phyloP scores from a whole-genome alignment of 495 filamentous ascomycete species.

The Talaromyces trachyspermus region DNA sequence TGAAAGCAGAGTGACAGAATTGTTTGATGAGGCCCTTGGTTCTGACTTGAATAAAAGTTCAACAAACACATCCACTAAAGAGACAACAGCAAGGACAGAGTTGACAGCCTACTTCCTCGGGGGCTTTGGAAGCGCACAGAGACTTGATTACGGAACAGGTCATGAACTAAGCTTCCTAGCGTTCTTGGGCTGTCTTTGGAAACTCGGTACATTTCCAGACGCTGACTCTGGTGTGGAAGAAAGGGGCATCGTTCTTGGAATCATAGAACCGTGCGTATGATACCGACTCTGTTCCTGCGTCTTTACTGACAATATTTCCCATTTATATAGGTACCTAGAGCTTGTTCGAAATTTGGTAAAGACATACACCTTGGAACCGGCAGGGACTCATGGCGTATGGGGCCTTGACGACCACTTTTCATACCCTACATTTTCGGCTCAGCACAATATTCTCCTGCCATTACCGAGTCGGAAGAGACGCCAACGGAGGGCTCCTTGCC shows the following conservation, averaged over 20 bases:
- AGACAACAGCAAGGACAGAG: conserved; percentile 50
- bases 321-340: conserved; percentile 62
- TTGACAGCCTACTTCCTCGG: conserved; percentile 74
- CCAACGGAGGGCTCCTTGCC: conserved; percentile 70
- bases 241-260: conserved; percentile 67
- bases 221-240: conserved; percentile 50
- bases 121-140: conserved; percentile 78
- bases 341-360: conserved; percentile 77
- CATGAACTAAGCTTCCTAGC: conserved; percentile 93
- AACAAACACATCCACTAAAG: conserved; percentile 12
- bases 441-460: conserved; percentile 72
- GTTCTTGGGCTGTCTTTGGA: conserved; percentile 86
- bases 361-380: conserved; percentile 91
- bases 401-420: conserved; percentile 98
- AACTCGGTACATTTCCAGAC: conserved; percentile 65
- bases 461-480: conserved; percentile 52
- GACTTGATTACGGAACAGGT: conserved; percentile 92
- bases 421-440: conserved; percentile 92
- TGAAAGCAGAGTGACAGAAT: conserved; percentile 44
- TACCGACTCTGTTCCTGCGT: background rate
- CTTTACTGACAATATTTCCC: conserved; percentile 5
- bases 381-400: conserved; percentile 94
- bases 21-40: conserved; percentile 59
- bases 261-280: conserved; percentile 67
- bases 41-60: conserved; percentile 35